Base-by-base conservation (phyloP, 108 stramenopile species). In the Skeletonema grethae region DNA sequence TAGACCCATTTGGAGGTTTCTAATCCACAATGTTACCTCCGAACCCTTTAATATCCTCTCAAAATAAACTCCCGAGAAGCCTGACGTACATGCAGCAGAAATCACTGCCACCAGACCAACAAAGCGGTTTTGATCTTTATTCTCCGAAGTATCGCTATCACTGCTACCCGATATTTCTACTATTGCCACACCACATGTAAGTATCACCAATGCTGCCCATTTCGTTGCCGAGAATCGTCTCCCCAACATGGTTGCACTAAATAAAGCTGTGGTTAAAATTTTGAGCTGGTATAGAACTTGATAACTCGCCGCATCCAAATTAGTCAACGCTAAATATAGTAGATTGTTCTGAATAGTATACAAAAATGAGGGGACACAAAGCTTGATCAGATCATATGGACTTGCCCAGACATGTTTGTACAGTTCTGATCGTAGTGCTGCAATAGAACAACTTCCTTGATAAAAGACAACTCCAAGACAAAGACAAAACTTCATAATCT, bases 281-380 rank as follows among this genome's bases (percentile, higher is more conserved):
- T 99, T 99, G 57, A 97, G 82, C 66, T 99, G 98, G 80, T 98
- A 98, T 65, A 91, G 92, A 5, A 99, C 97, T 88, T 98, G 98
- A 82, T 97, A 98, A 11, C 93, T 97, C 0, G 98, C 95, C 0
- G 97, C 97, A 69, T 99, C 98, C 36, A 99, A 83, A 72, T 99
- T 96, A 10, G 90, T 89, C 68, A 99, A 81, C 3, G 99, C 98
- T 56, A 95, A 63, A 70, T 98, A 98, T 7, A 99, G 86, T 8
- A 99, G 87, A 86, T 98, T 98, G 90, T 99, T 99, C 80, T 99
- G 99, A 7, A 99, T 68, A 0, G 88, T 92, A 79, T 99, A 99
- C 55, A 99, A 79, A 18, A 99, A 80, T 34, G 96, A 96, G 15
- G 98, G 99, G n/a, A 99, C 90, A 67, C 89, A 91, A 6, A 99